Base-by-base conservation (phyloP, 2,329 filamentous ascomycete genomes). In the Neofusicoccum ribis region DNA sequence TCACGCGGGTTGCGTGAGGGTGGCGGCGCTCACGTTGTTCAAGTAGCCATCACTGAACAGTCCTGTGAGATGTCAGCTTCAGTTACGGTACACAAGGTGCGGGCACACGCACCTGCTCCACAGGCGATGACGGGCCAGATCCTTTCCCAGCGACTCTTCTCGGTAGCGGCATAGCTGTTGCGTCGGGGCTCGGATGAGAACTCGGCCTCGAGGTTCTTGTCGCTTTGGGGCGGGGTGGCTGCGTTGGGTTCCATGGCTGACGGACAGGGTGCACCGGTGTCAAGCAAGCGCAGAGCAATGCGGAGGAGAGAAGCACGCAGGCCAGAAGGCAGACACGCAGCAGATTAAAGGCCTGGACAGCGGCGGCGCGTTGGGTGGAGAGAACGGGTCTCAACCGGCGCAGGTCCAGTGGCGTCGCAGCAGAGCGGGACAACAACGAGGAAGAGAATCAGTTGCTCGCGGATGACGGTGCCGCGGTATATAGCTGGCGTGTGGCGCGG, bases 1-100 rank as follows among this genome's bases (percentile, higher is more conserved):
- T 23, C 27, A 54, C 51, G 36, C 34, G 17, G 8, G 6, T 6
- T n/a, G 36, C 12, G 8, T 14, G 7, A 49, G 17, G 20, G 50
- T 41, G 51, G 51, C 9, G 2, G 54, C n/a, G 67, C 71, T 79
- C 70, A 92, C 91, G 72, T 91, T 92, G 79, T 96, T 96, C 74
- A 97, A 86, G 77, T 97, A 97, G 15, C 93, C 93, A 77, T 97
- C 93, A 27, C 90, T 93, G 78, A 97, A 97, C 1, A 97, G 84
- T 72, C 93, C 93, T 60, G 93, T 91, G 6, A n/a, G n/a, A 47
- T 11, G 27, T 60, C 17, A 60, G 56, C 31, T 7, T 14, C 9
- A 4, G 5, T 14, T 37, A 15, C 8, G n/a, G 11, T 2, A 12
- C 15, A 8, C 23, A 20, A 34, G 15, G 20, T 2, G 12, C 15